Conservation (phyloP, 148 eudicot genomes). For the Dianthus caryophyllus region DNA sequence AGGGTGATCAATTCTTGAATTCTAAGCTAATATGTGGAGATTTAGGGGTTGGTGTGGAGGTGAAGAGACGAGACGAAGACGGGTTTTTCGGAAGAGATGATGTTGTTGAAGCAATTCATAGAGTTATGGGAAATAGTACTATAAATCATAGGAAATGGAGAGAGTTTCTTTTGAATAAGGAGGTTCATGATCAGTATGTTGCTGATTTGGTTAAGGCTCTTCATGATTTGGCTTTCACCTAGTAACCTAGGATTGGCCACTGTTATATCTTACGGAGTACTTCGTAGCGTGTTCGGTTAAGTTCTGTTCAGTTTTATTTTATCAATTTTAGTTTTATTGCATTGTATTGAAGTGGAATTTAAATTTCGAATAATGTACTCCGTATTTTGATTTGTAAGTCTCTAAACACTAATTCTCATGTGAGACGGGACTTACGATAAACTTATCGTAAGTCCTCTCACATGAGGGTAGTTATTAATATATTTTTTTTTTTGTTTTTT, state of each 20-base stretch:
- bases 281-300: background rate
- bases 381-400: too few relatives aligned
- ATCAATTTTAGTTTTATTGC: background rate
- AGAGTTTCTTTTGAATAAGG: constrained; percentile 28
- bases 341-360: background rate
- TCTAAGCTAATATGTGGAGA: constrained; percentile 35
- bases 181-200: constrained; percentile 32
- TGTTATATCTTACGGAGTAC: too few relatives aligned
- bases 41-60: constrained; percentile 43
- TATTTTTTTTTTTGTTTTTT: too few relatives aligned
- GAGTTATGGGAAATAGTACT: constrained; percentile 33
- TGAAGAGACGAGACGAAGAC: constrained; percentile 53
- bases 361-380: too few relatives aligned
- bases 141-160: constrained; percentile 41
- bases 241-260: background rate
- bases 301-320: background rate
- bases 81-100: constrained; percentile 47
- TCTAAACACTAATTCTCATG: too few relatives aligned
- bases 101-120: constrained; percentile 32
- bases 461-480: too few relatives aligned
- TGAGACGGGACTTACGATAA: too few relatives aligned
- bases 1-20: constrained; percentile 47
- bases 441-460: too few relatives aligned
- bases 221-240: constrained; percentile 21
- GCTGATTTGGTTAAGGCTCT: constrained; percentile 30